These are phyloP conservation scores for Collybiopsis luxurians DNA, from an alignment of 768 basidiomycete genomes.

Conservation along the genomic window DNA sequence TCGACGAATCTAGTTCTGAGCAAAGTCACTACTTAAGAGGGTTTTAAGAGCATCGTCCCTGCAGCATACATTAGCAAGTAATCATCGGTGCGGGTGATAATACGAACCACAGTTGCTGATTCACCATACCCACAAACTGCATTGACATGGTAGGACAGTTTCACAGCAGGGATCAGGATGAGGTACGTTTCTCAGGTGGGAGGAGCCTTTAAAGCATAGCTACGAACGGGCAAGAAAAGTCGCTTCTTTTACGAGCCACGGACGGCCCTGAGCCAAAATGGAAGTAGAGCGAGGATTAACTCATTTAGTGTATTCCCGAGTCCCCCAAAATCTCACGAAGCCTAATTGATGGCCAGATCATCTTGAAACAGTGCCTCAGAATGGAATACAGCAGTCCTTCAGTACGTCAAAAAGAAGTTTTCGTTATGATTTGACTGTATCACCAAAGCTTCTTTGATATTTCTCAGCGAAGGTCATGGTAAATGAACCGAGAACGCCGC, in stretches of 20 bases:
- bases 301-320: constrained; percentile 32
- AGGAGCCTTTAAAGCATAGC: constrained; percentile 34
- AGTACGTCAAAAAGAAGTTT: constrained; percentile 9
- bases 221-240: constrained; percentile 51
- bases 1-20: no score
- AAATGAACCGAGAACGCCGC: constrained; percentile 4
- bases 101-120: constrained; percentile 61
- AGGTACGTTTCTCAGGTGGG: constrained; percentile 11
- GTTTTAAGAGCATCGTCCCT: constrained; percentile 70
- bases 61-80: constrained; percentile 13
- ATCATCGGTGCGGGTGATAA: not conserved
- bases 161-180: constrained; percentile 26
- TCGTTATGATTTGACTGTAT: constrained; percentile 6
- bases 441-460: constrained; percentile 6
- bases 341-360: constrained; percentile 7
- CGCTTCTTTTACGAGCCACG: constrained; percentile 51
- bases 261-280: constrained; percentile 43
- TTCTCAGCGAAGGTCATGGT: constrained; percentile 4
- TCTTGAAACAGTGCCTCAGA: not conserved
- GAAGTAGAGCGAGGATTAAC: constrained; percentile 41
- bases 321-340: constrained; percentile 39
- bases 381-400: constrained; percentile 8
- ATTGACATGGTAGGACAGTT: constrained; percentile 44
- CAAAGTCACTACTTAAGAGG: constrained; percentile 45
- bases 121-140: constrained; percentile 55